phyloP scores from a whole-genome alignment of 1,139 yeast genomes.

The Debaryomyces sp. region DNA sequence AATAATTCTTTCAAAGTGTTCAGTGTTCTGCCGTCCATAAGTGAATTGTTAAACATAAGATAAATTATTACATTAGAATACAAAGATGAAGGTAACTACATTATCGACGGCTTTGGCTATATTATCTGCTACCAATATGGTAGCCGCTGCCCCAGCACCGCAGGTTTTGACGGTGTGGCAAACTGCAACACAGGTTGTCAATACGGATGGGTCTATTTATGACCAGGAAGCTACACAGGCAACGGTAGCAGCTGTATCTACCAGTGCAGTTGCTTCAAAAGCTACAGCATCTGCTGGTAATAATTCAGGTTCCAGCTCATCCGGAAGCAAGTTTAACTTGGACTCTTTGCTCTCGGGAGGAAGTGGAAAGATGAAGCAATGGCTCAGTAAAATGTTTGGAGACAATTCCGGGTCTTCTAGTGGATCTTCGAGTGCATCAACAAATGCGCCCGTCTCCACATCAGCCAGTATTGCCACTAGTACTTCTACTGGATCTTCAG shows the following conservation, averaged over 20 bases:
- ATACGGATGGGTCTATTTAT: constrained; percentile 18
- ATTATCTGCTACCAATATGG: constrained; percentile 8
- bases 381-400: constrained; percentile 3
- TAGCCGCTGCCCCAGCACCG: constrained; percentile 31
- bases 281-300: constrained; percentile 9
- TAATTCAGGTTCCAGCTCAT: constrained; percentile 13
- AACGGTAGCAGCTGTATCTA: constrained; percentile 8
- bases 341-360: constrained; percentile 1
- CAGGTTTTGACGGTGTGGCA: constrained; percentile 28
- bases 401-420: not conserved
- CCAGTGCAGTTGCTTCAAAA: constrained; percentile 7
- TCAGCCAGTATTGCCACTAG: not conserved
- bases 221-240: constrained; percentile 13
- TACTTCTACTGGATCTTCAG: constrained; percentile 5
- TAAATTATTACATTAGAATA: not conserved
- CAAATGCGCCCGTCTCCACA: not conserved
- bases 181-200: constrained; percentile 24
- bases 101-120: constrained; percentile 6
- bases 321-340: not conserved
- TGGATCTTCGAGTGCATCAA: not conserved
- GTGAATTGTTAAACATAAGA: not conserved
- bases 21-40: constrained; percentile 2
- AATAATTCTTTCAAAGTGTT: constrained; percentile 6
- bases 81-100: constrained; percentile 1
- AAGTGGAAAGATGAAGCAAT: constrained; percentile 11